Base-by-base conservation (phyloP, 345 rosid genomes). In the Ricinus communis region DNA sequence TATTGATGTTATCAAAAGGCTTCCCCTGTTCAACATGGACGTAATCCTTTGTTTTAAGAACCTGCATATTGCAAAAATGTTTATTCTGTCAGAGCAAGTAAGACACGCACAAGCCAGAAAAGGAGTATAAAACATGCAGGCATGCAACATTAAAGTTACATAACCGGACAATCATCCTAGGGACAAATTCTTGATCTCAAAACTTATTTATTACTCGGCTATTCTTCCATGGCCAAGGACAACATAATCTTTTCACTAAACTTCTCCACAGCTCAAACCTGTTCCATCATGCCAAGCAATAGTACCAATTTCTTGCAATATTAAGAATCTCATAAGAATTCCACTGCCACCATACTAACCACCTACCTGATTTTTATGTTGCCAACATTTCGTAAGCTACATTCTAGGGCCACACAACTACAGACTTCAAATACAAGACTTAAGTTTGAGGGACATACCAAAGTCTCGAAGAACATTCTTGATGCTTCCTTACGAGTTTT, bases 401-500 rank as follows among this genome's bases (percentile, higher is more conserved):
- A 46, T 65, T 25, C 24, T 19, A 19, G 30, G 40, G 54, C 25
- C 14, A 46, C 8, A 43, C n/a, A 25, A 16, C 8, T 21, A 40
- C 24, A 61, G 38, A 21, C 33, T 58, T 52, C 22, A 45, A 14
- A 12, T 54, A 62, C 5, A 55, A 22, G 12, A 16, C 13, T 11
- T 63, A 59, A 71, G 31, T 28, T 7, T 19, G 43, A 63, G 47
- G 50, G 21, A 68, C 90, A 66, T 89, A 96, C 99, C 97, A 96
- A 81, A 60, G 98, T 88, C 78, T 96, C 99, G 12, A 96, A 96
- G 76, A 96, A 96, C 99, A 96, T 85, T 77, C 99, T 90, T 0
- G 98, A 89, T 46, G 99, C 99, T 80, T 96, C 99, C 81, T 91
- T 96, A 58, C 97, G 96, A 41, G 99, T 96, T 88, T 96, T 96